phyloP scores from a whole-genome alignment of 1,284 basidiomycete species.

The Trichosporon asahii region DNA sequence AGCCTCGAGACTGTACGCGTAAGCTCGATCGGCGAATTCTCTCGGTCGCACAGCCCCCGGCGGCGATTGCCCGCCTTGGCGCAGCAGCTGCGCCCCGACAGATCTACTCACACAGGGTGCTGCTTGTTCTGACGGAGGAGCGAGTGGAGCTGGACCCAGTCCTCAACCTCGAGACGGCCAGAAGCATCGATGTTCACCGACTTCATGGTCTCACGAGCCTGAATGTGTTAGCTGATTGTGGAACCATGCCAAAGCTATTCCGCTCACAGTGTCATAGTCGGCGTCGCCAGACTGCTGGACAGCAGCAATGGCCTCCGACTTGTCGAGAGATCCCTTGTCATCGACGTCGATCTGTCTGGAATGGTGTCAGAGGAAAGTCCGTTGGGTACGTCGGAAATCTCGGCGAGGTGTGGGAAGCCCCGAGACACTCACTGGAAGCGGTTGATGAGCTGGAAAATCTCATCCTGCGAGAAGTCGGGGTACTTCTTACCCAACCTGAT shows the following conservation, averaged over 20 bases:
- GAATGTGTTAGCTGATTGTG: not conserved
- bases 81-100: not conserved
- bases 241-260: conserved; percentile 34
- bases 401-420: conserved; percentile 17
- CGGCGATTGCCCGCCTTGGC: not conserved
- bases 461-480: conserved; percentile 83
- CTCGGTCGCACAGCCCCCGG: not conserved
- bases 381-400: not conserved
- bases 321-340: conserved; percentile 78
- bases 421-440: conserved; percentile 74
- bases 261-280: conserved; percentile 81
- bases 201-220: conserved; percentile 73
- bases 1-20: conserved; percentile 60
- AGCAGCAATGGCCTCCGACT: conserved; percentile 70
- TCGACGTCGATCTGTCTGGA: conserved; percentile 75
- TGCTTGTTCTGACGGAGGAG: conserved; percentile 40
- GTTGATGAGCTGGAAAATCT: conserved; percentile 88
- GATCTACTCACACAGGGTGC: conserved; percentile 40
- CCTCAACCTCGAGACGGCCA: conserved; percentile 94
- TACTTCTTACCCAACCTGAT: conserved; percentile 82
- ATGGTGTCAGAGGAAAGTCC: not conserved
- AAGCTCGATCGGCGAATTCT: not conserved
- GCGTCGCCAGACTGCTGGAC: conserved; percentile 70
- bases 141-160: conserved; percentile 72
- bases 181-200: conserved; percentile 89